Base-by-base conservation (phyloP, 202 grass and related monocot species). In the Eragrostis tef region DNA sequence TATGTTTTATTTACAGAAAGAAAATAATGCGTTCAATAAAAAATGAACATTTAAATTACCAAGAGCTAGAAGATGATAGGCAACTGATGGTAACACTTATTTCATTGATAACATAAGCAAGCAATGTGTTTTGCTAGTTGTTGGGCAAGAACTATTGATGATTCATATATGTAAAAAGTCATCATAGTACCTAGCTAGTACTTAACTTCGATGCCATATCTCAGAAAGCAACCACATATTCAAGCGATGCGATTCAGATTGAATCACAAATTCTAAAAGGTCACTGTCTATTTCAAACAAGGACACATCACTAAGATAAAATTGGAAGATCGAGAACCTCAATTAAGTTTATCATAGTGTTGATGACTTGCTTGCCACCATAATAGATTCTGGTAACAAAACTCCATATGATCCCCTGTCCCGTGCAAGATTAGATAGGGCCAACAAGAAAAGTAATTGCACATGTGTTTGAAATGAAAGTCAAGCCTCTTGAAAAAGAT, bases 391-490 rank as follows among this genome's bases (percentile, higher is more conserved):
- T 14, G 12, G 60, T 31, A 27, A 63, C 60, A 63, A 27, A 63
- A 27, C n/a, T 24, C 31, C 13, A 16, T 31, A 27, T 63, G 11
- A 13, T 16, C 25, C 6, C 26, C 2, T 31, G 60, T 6, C 16
- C 60, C 60, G 31, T 63, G 25, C 4, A 63, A 63, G 60, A 31
- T 14, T 63, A 31, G 60, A 63, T 16, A 63, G 60, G 7, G 52
- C 17, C 11, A 14, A 13, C 11, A 29, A 31, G 25, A 15, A 29
- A 31, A 31, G 11, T 15, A 63, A 56, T n/a, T 56, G 52, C 52
- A 63, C 25, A 63, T 63, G 60, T 63, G 60, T 6, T 31, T 63
- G 60, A 63, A 63, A 63, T 31, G 26, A 31, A 63, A 63, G 60
- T 63, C 60, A 63, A 63, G 26, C 12, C 25, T 29, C 26, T 29